Percentiles rank a stretch among this genome's conserved stretches.
These are phyloP conservation scores for Trichoderma pleuroti DNA, from an alignment of 2,329 filamentous ascomycete genomes.

Conservation along the genomic window DNA sequence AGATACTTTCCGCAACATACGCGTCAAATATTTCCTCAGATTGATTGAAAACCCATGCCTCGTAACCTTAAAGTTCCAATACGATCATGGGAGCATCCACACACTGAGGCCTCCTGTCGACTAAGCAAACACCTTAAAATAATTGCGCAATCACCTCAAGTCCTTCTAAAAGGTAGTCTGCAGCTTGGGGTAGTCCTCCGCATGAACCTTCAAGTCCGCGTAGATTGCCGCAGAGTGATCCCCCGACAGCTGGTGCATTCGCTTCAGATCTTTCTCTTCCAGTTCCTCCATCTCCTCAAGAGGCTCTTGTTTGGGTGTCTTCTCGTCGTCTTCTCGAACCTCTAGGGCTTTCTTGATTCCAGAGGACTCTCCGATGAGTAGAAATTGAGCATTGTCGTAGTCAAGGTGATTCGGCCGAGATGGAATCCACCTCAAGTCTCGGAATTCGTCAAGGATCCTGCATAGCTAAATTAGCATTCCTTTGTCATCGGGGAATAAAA, in stretches of 20 bases:
- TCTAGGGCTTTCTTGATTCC: slow-evolving; percentile 56
- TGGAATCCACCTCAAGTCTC: slow-evolving; percentile 68
- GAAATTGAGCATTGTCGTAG: slow-evolving; percentile 69
- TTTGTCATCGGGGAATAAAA: neutral
- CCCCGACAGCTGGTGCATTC: slow-evolving; percentile 52
- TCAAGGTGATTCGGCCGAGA: slow-evolving; percentile 70
- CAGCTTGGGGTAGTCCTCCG: slow-evolving; percentile 24
- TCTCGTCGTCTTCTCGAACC: slow-evolving; percentile 51
- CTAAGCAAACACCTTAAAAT: neutral
- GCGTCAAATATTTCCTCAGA: neutral
- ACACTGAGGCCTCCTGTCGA: neutral
- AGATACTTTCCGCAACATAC: neutral
- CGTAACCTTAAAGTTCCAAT: neutral
- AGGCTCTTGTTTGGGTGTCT: slow-evolving; percentile 60
- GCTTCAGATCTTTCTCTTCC: slow-evolving; percentile 68
- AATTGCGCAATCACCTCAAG: neutral
- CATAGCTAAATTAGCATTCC: neutral
- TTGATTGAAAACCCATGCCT: neutral
- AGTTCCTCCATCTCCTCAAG: slow-evolving; percentile 70
- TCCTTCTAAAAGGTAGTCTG: slow-evolving; percentile 27
- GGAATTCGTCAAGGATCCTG: slow-evolving; percentile 69
- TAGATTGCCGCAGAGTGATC: slow-evolving; percentile 38
- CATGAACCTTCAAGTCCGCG: slow-evolving; percentile 13
- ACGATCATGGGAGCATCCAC: neutral
- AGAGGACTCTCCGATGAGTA: slow-evolving; percentile 70